Conservation (phyloP, 495 filamentous ascomycete genomes). For the Penicillium lividum region DNA sequence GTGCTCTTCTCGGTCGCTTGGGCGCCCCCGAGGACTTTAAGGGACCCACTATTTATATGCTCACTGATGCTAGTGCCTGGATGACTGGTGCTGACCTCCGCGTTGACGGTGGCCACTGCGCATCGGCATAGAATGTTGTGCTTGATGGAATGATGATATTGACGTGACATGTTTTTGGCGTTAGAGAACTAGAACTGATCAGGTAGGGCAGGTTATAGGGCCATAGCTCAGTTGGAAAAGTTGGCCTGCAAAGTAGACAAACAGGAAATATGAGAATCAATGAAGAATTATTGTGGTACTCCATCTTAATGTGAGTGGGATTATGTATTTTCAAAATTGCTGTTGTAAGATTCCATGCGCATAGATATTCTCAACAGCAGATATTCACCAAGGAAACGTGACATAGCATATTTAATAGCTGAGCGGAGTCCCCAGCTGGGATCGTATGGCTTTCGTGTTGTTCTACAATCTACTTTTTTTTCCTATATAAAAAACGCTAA, state of each 20-base stretch:
- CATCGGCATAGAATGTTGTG: constrained; percentile 27
- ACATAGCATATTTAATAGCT: no score
- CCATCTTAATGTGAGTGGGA: no score
- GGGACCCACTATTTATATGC: constrained; percentile 43
- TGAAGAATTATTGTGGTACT: no score
- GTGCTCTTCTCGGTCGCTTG: constrained; percentile 40
- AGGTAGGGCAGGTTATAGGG: neutral
- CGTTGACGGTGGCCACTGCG: constrained; percentile 45
- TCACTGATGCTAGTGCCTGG: constrained; percentile 43
- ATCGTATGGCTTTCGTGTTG: no score
- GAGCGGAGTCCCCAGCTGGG: no score
- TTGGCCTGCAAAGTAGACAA: neutral
- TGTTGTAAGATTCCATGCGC: no score
- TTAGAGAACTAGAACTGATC: constrained; percentile 4
- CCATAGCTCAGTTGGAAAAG: neutral
- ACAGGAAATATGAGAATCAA: no score
- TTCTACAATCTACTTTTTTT: no score
- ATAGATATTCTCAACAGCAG: no score
- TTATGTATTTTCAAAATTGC: no score
- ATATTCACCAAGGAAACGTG: no score
- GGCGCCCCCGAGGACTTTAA: constrained; percentile 43
- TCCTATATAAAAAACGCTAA: no score
- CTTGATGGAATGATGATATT: constrained; percentile 13
- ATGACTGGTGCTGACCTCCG: constrained; percentile 43
- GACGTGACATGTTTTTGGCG: constrained; percentile 19